Base-by-base conservation (phyloP, 257 asterid species). In the Cordia subcordata region DNA sequence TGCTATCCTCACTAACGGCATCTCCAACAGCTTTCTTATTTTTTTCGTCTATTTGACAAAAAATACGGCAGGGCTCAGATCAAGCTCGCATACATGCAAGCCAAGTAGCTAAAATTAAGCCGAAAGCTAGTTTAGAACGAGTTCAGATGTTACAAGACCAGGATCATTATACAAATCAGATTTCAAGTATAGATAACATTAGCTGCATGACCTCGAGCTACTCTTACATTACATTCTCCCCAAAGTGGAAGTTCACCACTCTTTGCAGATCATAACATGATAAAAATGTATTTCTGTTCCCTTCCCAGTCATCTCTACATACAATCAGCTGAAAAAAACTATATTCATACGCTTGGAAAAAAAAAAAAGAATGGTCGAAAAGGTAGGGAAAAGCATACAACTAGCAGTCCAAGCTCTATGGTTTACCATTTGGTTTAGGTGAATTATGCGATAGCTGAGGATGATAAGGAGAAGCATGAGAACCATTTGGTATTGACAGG, bases 401-500 rank as follows among this genome's bases (percentile, higher is more conserved):
- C 44, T 47, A 23, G 58, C 55, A 32, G 47, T 53, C 80, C 56
- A 27, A 49, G 52, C 54, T 32, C 75, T 82, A 85, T 12, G 73
- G 67, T 81, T 83, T 88, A 56, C 83, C 79, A 38, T 74, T 79
- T 54, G 94, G 86, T 67, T 91, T 84, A 8, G 96, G 98, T 6
- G 98, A 91, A 67, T 81, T 79, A 8, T 70, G 83, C 8, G 72
- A 73, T 27, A 27, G 6, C 70, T 85, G 92, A 57, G 80, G 64
- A 67, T 51, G 89, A 66, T 58, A 86, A 0, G 98, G 95, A 16
- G 98, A 85, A 68, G 86, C 87, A 55, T 78, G 88, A 17, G 80
- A 50, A 47, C 96, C 90, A 38, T 81, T 84, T 21, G 91, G 83
- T 49, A 82, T 79, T 0, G 94, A 85, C 55, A 88, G 81, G 70